Evolutionary conservation across 1,284 basidiomycete genomes (phyloP), one percentile per base, ranked within the genome.

Genomic region (Marasmius fiardii): DNA sequence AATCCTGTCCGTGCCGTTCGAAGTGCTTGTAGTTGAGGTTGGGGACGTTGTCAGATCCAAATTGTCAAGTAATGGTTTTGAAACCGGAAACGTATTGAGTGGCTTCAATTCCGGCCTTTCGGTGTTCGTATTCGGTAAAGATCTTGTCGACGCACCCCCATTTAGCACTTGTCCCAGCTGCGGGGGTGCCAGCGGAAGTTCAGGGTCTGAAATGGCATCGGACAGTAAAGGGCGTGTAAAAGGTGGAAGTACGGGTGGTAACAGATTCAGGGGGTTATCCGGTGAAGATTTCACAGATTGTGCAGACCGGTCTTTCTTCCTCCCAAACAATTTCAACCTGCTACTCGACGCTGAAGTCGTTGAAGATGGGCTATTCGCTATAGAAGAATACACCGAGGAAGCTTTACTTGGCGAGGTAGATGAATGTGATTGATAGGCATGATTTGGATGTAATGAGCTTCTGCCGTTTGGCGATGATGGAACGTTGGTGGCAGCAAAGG

Each of bases 111-210:
- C 47, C 1, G 47, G 47, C 28, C 31, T 28, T 31, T 11, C 39
- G 39, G 39, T 16, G 39, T n/a, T 45, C 35, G 61, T 55, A 14
- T 71, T 70, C 11, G 85, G 85, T 43, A 88, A 74, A 24, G 86
- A 88, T 61, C 78, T 78, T 34, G 83, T 82, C 18, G 85, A 88
- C 53, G 76, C 73, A 12, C 76, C 74, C 60, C 70, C 72, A 55
- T 70, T 60, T 21, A 79, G 74, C 53, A 78, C 79, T 60, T 82
- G 77, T 74, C 45, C 81, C 75, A 2, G 80, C 79, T 61, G 78
- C 2, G 85, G 83, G 5, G 76, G 76, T 12, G 71, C 69, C 12
- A 75, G 66, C 35, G 34, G 5, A 11, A 52, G 37, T 31, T 73
- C 72, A 21, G 59, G 57, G 39, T 74, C 72, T 21, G 68, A 70